Conservation (phyloP, 345 rosid genomes). For the Turnera subulata region DNA sequence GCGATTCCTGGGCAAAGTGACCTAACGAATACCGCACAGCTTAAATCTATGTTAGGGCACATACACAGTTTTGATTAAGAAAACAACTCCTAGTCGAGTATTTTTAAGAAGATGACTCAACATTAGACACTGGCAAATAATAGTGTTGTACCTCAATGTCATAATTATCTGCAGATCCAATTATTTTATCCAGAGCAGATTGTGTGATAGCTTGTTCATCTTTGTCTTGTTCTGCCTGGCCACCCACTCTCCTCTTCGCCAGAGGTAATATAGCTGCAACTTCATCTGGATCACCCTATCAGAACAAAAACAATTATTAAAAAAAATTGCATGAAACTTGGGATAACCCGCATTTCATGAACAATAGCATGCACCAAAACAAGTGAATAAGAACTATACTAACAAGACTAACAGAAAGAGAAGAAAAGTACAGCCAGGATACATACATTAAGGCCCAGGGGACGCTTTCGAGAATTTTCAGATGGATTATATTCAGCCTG, state of each 20-base stretch:
- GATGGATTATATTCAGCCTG: constrained; percentile 43
- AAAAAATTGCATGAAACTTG: no score
- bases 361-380: no score
- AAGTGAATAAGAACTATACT: no score
- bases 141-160: constrained; percentile 37
- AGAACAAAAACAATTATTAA: no score
- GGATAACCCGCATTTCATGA: constrained; percentile 31
- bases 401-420: no score
- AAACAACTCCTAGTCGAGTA: no score
- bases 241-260: constrained; percentile 38
- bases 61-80: no score
- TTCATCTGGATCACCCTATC: no score
- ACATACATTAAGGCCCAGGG: constrained; percentile 28
- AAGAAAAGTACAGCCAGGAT: not conserved
- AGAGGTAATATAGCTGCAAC: constrained; percentile 32
- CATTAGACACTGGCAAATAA: not conserved
- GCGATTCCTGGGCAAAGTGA: no score
- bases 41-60: no score
- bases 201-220: constrained; percentile 50
- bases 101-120: no score
- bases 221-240: constrained; percentile 27
- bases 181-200: constrained; percentile 40
- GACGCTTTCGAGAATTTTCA: constrained; percentile 40
- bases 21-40: no score
- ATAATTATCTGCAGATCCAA: constrained; percentile 48